Evolutionary conservation across 2,329 filamentous ascomycete species (phyloP), one percentile per base, ranked within the genome.

Genomic region (Colletotrichum sp.): DNA sequence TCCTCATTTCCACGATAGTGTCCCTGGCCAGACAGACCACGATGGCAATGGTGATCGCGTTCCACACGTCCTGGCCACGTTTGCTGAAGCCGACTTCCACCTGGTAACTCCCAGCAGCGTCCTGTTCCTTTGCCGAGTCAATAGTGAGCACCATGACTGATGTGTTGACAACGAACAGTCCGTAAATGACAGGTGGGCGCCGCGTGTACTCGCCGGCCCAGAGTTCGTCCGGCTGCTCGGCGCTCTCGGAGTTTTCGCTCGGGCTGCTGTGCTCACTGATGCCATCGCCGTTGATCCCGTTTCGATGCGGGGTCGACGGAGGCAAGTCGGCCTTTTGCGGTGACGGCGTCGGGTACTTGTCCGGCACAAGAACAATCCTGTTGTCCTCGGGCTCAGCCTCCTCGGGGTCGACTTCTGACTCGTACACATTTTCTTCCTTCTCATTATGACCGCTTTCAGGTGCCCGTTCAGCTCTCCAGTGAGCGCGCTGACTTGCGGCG

Each of bases 61-160:
- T 87, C 86, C 86, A 88, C 27, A 88, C 82, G 68, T 85, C 84
- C 78, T 87, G 86, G 22, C 82, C 80, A 13, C 80, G 80, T 59
- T 86, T 82, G 68, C 82, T 80, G 60, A 88, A 86, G 61, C 86
- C 81, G 27, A 84, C 79, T 61, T 86, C 84, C n/a, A 87, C 83
- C 61, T 87, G 86, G 69, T 84, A 87, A 77, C 85, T 87, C 36
- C 87, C 82, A 67, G 84, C 82, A n/a, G 82, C 83, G 6, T 80
- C 61, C 3, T 82, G 79, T 52, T 78, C 77, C 65, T 83, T 84
- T 25, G 84, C 80, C 1, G 86, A 82, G 71, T 88, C 86, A 8
- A 81, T 80, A 5, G 85, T 87, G 8, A 87, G 79, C 9, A 87
- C 78, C 59, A 87, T 81, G 27, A 86, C 84, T 1, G 83, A 82